Base-by-base conservation (phyloP, 768 basidiomycete species). In the Kwoniella dendrophila region DNA sequence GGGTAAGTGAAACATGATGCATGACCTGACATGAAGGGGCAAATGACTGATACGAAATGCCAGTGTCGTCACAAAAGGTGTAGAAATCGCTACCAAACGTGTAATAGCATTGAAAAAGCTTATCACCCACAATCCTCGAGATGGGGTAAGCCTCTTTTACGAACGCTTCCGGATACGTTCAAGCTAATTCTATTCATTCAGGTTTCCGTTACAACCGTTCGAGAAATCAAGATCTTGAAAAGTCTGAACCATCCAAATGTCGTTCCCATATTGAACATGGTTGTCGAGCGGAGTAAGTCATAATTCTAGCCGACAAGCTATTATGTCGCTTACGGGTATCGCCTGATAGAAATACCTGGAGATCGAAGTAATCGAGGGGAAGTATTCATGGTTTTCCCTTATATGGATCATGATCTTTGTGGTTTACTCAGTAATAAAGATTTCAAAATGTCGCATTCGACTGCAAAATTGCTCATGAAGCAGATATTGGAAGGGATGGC, bases 361-460 rank as follows among this genome's bases (percentile, higher is more conserved):
- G 70, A 69, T 32, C 49, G 59, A 8, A 59, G 44, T 18, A 55
- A 63, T 55, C 64, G 75, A 53, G 69, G 68, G 16, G 90, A 90
- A 3, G 90, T 97, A 14, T 96, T 90, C 80, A 96, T 98, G 92
- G 95, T 97, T 41, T 99, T 98, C 73, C 96, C 96, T 0, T 99
- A 97, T 80, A 98, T 98, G 96, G 96, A 98, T 72, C 95, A 99
- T 72, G 96, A 99, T 80, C 85, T 99, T 11, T 92, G 95, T 1
- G 96, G 96, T 2, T 79, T 98, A 38, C 81, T 99, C 62, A 91
- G 94, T 79, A 97, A 98, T 74, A 88, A 90, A 62, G 49, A 65
- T 4, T 93, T 93, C 61, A 88, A 88, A 69, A 82, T 95, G 3
- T 85, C 85, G 51, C 86, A 88, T 7, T 88, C 88, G 69, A 87